These are phyloP conservation scores for Malus hybrid DNA, from an alignment of 331 rosid genomes.

Conservation along the genomic window DNA sequence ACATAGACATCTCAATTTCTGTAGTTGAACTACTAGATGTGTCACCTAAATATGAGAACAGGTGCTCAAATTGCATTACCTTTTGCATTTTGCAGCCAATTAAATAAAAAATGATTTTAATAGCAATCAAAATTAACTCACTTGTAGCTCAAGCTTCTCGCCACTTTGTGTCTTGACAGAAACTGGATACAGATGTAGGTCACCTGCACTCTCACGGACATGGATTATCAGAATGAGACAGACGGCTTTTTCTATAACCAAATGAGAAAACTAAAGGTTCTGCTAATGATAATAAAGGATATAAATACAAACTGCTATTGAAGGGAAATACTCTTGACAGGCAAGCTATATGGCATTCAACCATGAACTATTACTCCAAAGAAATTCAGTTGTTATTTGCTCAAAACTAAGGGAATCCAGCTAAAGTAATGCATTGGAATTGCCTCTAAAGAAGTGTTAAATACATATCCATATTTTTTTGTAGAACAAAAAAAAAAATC, in stretches of 20 bases:
- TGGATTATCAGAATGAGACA: background rate
- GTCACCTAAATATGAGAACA: background rate
- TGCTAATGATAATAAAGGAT: background rate
- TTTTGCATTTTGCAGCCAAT: background rate
- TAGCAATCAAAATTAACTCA: conserved; percentile 31
- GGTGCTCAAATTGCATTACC: background rate
- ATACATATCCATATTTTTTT: background rate
- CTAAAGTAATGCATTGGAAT: background rate
- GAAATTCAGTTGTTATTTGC: background rate
- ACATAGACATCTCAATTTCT: conserved; percentile 4
- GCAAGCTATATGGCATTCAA: background rate
- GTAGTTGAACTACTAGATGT: background rate
- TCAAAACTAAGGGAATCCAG: background rate
- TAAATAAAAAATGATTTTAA: background rate
- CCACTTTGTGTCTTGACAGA: conserved; percentile 86
- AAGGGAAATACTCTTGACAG: background rate
- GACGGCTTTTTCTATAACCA: background rate
- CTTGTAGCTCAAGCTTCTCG: conserved; percentile 96
- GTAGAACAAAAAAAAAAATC: background rate
- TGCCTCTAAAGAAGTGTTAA: background rate
- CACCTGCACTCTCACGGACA: conserved; percentile 51
- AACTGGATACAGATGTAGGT: conserved; percentile 81
- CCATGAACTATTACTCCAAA: background rate
- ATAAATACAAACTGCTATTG: background rate
- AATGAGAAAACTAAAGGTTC: background rate